Evolutionary conservation across 2,329 filamentous ascomycete genomes (phyloP), one percentile per base, ranked within the genome.

Genomic region (Fusarium poae): DNA sequence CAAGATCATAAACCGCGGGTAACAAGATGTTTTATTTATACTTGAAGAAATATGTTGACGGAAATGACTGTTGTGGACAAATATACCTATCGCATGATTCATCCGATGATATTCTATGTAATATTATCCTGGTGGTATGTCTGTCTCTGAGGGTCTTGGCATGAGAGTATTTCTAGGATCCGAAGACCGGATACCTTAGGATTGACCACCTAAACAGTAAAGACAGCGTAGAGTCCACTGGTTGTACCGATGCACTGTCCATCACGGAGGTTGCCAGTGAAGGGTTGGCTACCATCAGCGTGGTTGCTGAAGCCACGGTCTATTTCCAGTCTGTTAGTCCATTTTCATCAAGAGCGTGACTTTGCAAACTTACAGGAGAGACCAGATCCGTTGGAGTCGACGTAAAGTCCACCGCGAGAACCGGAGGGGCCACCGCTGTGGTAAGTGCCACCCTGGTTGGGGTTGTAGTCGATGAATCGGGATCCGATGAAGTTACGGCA

Each of bases 401-500:
- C 55, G 16, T 57, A 58, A 1, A 58, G 51, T 5, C 55, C 55
- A 10, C 55, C 55, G n/a, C 51, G 51, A 3, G 55, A 57, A 8
- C 55, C 51, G 2, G 55, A 8, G 4, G 55, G 55, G 0, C 55
- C 55, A 37, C 55, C 55, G 3, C 29, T 29, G 25, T 58, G 55
- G 51, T 30, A 43, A 10, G 55, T 58, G 5, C 55, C 55, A 8
- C 55, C 55, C 8, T 57, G 55, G 30, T 25, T 58, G 0, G 55
- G 37, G 30, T 57, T 42, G 21, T 35, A 58, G 5, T 58, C 55
- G 10, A 58, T 57, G 51, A 58, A 57, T 15, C 39, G 51, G 5
- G 55, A 58, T 10, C 55, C 55, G 10, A 58, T 57, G 10, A 57
- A 58, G 13, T 57, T 57, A 8, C 54, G 55, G n/a, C 55, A 58